phyloP scores from a whole-genome alignment of 1,284 basidiomycete species.

The Ceratobasidium theobromae region DNA sequence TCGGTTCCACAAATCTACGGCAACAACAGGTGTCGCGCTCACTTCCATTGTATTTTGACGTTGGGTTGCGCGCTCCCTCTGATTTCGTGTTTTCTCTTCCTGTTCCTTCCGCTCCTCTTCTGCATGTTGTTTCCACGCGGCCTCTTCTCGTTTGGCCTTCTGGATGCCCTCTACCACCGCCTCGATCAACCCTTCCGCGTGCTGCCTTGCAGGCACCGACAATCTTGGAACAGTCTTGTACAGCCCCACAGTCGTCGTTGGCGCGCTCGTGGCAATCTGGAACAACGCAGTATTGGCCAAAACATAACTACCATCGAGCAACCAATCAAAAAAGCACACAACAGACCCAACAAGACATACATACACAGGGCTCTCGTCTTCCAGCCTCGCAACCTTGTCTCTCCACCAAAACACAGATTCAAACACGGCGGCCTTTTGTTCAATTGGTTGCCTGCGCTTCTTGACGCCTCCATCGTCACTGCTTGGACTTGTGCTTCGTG shows the following conservation, averaged over 20 bases:
- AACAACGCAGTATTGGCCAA: conserved; percentile 25
- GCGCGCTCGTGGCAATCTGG: conserved; percentile 26
- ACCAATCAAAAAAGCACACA: neutral
- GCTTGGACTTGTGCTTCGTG: conserved; percentile 64
- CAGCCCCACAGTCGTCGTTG: conserved; percentile 1
- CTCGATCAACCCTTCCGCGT: conserved; percentile 4
- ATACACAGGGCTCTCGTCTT: conserved; percentile 85
- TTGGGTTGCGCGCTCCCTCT: neutral
- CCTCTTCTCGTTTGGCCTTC: neutral
- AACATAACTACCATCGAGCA: conserved; percentile 3
- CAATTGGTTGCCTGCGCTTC: conserved; percentile 31
- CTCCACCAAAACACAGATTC: conserved; percentile 82
- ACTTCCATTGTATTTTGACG: neutral
- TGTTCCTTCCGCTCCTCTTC: neutral
- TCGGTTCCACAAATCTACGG: conserved; percentile 15
- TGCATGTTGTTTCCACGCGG: neutral
- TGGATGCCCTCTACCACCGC: neutral
- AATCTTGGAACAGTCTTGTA: conserved; percentile 11
- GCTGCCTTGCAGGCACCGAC: conserved; percentile 14
- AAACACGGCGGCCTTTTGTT: conserved; percentile 64
- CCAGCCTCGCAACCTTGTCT: conserved; percentile 74
- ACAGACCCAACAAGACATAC: conserved; percentile 39
- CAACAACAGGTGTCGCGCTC: neutral
- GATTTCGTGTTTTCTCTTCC: neutral
- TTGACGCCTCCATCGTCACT: too few species aligned